A percentile compares a stretch with the other conserved stretches of the same genome.
Conservation (phyloP, 1,139 yeast genomes). For the Kazachstania sp. region DNA sequence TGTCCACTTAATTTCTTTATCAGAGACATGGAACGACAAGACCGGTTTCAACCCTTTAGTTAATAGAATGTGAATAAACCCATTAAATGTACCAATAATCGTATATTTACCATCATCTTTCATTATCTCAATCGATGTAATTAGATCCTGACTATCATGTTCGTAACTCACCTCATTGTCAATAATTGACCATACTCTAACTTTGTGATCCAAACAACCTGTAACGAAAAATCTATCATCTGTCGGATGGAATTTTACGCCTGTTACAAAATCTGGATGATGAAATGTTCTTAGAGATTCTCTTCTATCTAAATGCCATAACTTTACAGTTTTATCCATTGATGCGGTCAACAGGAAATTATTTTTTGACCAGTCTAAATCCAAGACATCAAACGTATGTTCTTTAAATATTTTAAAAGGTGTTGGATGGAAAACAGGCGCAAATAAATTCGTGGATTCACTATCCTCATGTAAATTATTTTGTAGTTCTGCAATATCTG, state of each 20-base stretch:
- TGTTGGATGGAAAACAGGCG: conserved; percentile 71
- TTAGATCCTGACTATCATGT: conserved; percentile 27
- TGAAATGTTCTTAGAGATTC: conserved; percentile 56
- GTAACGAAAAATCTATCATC: conserved; percentile 85
- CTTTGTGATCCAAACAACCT: conserved; percentile 70
- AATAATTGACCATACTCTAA: conserved; percentile 78
- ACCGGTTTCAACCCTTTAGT: conserved; percentile 55
- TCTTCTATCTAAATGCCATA: conserved; percentile 76
- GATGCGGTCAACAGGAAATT: conserved; percentile 73
- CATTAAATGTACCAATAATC: conserved; percentile 75
- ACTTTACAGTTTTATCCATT: conserved; percentile 72
- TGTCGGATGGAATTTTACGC: conserved; percentile 71
- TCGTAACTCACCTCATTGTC: conserved; percentile 46
- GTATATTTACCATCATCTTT: conserved; percentile 45
- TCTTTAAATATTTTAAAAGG: conserved; percentile 59
- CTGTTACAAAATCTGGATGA: conserved; percentile 77
- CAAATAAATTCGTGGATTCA: conserved; percentile 33
- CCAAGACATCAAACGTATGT: conserved; percentile 61
- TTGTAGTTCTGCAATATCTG: background rate
- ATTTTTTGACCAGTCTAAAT: conserved; percentile 84
- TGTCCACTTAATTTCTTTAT: conserved; percentile 17
- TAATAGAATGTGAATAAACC: conserved; percentile 53
- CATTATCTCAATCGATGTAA: conserved; percentile 25
- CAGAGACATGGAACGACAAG: conserved; percentile 47
- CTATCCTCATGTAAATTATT: background rate